These are phyloP conservation scores for Torulaspora gathmanii DNA, from an alignment of 805 yeast species.

Conservation along the genomic window DNA sequence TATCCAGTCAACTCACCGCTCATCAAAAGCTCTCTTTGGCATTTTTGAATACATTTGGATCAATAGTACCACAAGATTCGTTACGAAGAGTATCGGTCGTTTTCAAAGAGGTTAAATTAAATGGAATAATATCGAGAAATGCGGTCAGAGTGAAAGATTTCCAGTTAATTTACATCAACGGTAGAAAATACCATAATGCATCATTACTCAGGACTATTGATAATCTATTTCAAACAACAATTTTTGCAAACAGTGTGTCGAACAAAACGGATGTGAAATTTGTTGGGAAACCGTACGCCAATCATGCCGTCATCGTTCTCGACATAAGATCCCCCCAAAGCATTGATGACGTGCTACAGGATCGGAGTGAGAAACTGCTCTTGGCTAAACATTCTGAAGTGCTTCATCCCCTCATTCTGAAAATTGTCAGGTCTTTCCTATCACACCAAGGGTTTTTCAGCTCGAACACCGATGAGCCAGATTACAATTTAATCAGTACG, in stretches of 20 bases:
- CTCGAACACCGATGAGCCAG: not conserved
- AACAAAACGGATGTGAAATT: conserved; percentile 16
- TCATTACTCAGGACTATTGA: conserved; percentile 15
- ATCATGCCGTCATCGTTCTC: conserved; percentile 40
- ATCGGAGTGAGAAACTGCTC: conserved; percentile 36
- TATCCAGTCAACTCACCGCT: not conserved
- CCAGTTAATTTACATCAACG: conserved; percentile 47
- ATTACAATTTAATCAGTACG: not conserved
- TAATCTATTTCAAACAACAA: conserved; percentile 22
- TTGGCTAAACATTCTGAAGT: conserved; percentile 27
- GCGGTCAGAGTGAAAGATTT: conserved; percentile 37
- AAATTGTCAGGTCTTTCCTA: conserved; percentile 32
- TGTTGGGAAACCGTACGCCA: conserved; percentile 35
- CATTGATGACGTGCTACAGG: conserved; percentile 40
- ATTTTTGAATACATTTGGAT: conserved; percentile 17
- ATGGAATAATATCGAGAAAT: conserved; percentile 39
- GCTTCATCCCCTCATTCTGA: conserved; percentile 33
- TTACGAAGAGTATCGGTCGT: conserved; percentile 20
- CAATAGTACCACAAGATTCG: conserved; percentile 15
- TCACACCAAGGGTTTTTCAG: conserved; percentile 19
- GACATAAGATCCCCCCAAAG: conserved; percentile 28
- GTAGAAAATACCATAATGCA: conserved; percentile 31
- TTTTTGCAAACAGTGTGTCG: conserved; percentile 13
- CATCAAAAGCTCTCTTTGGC: conserved; percentile 6
- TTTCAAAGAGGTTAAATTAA: conserved; percentile 27